These are phyloP conservation scores for Wickerhamiella azyma DNA, from an alignment of 805 yeast genomes.

Conservation along the genomic window DNA sequence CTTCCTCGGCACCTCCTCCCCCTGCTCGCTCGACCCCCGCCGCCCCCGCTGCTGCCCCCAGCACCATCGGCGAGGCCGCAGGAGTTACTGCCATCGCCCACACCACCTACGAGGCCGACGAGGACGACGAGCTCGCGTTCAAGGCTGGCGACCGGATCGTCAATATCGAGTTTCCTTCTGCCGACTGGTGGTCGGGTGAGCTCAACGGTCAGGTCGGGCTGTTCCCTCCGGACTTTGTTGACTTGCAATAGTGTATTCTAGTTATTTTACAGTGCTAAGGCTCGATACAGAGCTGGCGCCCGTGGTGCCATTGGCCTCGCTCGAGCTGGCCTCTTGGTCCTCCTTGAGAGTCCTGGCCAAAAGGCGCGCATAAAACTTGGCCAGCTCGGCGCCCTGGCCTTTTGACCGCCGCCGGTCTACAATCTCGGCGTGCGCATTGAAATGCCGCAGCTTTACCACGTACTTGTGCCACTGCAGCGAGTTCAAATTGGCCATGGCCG, in stretches of 20 bases:
- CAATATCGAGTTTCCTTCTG: constrained; percentile 79
- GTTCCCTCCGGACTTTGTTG: constrained; percentile 85
- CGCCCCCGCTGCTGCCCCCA: constrained; percentile 3
- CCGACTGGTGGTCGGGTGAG: constrained; percentile 95
- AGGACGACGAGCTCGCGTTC: constrained; percentile 81
- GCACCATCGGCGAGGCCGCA: constrained; percentile 15
- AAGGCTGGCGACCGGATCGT: constrained; percentile 69
- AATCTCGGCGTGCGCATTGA: constrained; percentile 79
- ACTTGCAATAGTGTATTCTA: constrained; percentile 11
- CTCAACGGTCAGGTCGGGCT: constrained; percentile 65
- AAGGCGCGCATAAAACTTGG: constrained; percentile 17
- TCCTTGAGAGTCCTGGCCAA: neutral
- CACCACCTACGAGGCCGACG: constrained; percentile 77
- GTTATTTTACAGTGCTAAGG: constrained; percentile 1
- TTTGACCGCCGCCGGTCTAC: constrained; percentile 41
- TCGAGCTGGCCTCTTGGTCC: neutral
- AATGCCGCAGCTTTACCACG: constrained; percentile 53
- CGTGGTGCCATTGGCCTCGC: too few relatives aligned
- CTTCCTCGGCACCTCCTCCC: constrained; percentile 12
- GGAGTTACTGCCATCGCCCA: constrained; percentile 47
- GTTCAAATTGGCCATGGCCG: constrained; percentile 44
- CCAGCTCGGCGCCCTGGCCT: constrained; percentile 22
- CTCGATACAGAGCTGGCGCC: too few relatives aligned
- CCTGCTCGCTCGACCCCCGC: constrained; percentile 14
- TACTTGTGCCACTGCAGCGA: constrained; percentile 61